Percentiles rank a stretch among this genome's conserved stretches.
Conservation (phyloP, 257 asterid species). For the Perilla frutescens region DNA sequence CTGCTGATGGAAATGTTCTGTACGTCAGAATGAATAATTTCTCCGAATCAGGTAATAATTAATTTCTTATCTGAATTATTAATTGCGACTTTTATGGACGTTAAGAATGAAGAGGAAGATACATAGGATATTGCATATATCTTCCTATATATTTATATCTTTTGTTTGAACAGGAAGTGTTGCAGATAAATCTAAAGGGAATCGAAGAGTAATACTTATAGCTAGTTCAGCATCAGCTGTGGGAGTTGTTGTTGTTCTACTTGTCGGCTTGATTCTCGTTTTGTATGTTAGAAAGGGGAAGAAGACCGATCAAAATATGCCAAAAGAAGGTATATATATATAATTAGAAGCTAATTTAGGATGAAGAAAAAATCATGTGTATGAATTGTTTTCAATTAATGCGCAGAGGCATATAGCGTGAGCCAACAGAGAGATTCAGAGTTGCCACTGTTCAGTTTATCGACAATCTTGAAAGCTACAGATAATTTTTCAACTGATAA, state of each 20-base stretch:
- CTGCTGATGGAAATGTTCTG: neutral
- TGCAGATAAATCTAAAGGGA: neutral
- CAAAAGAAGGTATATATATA: neutral
- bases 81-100: too few species aligned
- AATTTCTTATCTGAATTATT: too few species aligned
- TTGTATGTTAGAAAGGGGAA: neutral
- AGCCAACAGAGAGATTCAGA: neutral
- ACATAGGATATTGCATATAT: too few species aligned
- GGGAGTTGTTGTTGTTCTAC: neutral
- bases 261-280: neutral
- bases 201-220: neutral
- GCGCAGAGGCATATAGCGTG: neutral
- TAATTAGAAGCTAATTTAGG: too few species aligned
- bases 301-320: neutral
- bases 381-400: too few species aligned
- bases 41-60: neutral
- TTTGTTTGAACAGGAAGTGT: neutral
- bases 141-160: too few species aligned
- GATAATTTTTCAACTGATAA: neutral
- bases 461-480: constrained; percentile 5
- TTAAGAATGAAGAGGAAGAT: too few species aligned
- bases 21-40: neutral
- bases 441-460: constrained; percentile 1
- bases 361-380: too few species aligned
- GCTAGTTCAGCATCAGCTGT: neutral